Base-by-base conservation (phyloP, 2,329 filamentous ascomycete species). In the Hypocrella siamensis region DNA sequence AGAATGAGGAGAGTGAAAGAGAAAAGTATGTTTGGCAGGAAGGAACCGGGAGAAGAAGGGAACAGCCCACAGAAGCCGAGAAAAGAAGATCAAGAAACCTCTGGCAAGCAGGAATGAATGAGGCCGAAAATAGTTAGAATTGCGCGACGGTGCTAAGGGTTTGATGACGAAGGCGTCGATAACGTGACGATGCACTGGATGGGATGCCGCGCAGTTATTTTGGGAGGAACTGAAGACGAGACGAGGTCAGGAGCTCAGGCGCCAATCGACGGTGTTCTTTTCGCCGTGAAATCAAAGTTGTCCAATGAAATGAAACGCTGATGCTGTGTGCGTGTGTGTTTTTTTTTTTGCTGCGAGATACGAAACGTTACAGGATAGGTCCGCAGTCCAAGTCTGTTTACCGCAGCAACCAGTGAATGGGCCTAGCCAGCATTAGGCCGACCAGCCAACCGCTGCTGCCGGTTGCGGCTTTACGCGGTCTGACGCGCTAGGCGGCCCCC, bases 381-480 rank as follows among this genome's bases (percentile, higher is more conserved):
- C 11, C 25, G 7, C 25, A 14, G 28, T 18, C 19, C 18, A 12
- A 17, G 18, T 35, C 31, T 31, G 28, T 45, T 44, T 45, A 38
- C 43, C 40, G 38, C 35, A 42, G 43, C 43, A 45, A 45, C 43
- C 30, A 12, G 12, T 26, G 19, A 18, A 25, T 14, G 14, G 18
- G 19, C 30, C 15, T 15, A 12, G 28, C 25, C 11, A 18, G n/a
- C n/a, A n/a, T n/a, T n/a, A n/a, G n/a, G n/a, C n/a, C 17, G 14
- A 19, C 27, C 17, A 26, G 33, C 32, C 35, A 31, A 18, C 10
- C 12, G n/a, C 25, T 26, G 10, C 16, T 16, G 19, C 32, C 32
- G 32, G 29, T 38, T 40, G 45, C 46, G 37, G 45, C 53, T 56
- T 55, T 53, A 56, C 53, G 51, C 53, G 53, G 44, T 41, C 29